Percentiles rank a stretch among this genome's conserved stretches.
Evolutionary conservation across 495 filamentous ascomycete genomes (phyloP).

Genomic region (Xeromyces bisporus): DNA sequence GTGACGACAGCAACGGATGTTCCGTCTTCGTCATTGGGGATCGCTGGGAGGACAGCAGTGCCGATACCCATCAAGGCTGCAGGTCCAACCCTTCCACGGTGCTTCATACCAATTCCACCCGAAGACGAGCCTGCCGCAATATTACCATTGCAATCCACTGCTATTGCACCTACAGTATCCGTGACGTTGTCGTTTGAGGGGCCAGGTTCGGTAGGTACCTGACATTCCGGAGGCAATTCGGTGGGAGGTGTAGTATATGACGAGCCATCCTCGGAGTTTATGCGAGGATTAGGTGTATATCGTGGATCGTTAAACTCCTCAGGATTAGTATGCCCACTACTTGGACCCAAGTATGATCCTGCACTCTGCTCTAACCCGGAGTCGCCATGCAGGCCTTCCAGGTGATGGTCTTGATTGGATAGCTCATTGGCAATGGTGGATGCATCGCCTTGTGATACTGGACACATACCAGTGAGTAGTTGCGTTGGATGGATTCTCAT

Average conservation of each 20-base stretch:
- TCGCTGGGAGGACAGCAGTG: slow-evolving; percentile 62
- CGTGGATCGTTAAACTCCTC: neutral
- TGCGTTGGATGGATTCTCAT: slow-evolving; percentile 4
- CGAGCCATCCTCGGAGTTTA: neutral
- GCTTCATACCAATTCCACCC: slow-evolving; percentile 98
- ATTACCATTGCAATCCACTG: slow-evolving; percentile 64
- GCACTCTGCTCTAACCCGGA: neutral
- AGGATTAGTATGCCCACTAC: neutral
- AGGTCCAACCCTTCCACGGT: slow-evolving; percentile 74
- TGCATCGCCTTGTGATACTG: neutral
- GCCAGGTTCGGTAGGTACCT: neutral
- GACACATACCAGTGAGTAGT: slow-evolving; percentile 5
- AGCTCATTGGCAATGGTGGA: neutral
- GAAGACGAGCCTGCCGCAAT: slow-evolving; percentile 97
- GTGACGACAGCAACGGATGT: slow-evolving; percentile 61
- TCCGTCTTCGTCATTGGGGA: slow-evolving; percentile 40
- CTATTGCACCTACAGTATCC: slow-evolving; percentile 91
- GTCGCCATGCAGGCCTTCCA: neutral
- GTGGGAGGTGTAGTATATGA: neutral
- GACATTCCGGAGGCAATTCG: neutral
- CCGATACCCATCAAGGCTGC: slow-evolving; percentile 86
- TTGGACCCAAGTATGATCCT: neutral
- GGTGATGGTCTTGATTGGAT: neutral
- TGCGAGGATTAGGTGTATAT: too few relatives aligned
- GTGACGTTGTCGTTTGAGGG: slow-evolving; percentile 39